Evolutionary conservation across 495 filamentous ascomycete species (phyloP).

Genomic region (Podospora comata): DNA sequence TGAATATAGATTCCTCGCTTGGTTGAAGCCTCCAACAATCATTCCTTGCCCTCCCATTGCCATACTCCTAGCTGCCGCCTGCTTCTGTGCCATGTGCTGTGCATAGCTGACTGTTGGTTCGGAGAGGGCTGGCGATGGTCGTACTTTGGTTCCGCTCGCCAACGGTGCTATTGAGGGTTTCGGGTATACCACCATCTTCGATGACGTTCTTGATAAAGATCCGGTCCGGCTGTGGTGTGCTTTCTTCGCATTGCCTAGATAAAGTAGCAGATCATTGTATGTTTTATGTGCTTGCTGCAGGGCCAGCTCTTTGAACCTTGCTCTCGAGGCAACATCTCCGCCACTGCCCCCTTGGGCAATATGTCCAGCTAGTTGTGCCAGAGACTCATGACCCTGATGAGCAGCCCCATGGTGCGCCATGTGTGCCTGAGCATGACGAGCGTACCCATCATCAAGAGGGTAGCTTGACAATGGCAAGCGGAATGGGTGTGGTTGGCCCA

Average conservation of each 20-base stretch:
- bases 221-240: conserved; percentile 31
- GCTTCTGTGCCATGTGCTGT: conserved; percentile 28
- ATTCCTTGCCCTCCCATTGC: conserved; percentile 20
- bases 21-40: conserved; percentile 12
- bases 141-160: conserved; percentile 17
- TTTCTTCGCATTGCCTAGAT: conserved; percentile 63
- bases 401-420: conserved; percentile 21
- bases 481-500: conserved; percentile 31
- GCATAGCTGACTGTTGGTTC: conserved; percentile 21
- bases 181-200: conserved; percentile 48
- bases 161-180: conserved; percentile 41
- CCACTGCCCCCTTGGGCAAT: conserved; percentile 3
- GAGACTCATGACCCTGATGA: conserved; percentile 21
- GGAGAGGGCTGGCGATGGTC: conserved; percentile 10
- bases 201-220: conserved; percentile 25
- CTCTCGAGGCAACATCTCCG: conserved; percentile 38
- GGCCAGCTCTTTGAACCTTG: conserved; percentile 74
- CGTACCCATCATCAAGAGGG: conserved; percentile 35
- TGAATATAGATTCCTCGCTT: conserved; percentile 16
- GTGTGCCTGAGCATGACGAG: conserved; percentile 24
- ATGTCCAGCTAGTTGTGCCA: conserved; percentile 16
- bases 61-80: conserved; percentile 18
- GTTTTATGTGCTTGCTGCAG: conserved; percentile 81
- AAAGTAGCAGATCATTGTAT: conserved; percentile 80
- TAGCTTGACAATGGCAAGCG: conserved; percentile 27